Evolutionary conservation across 495 filamentous ascomycete species (phyloP).

Genomic region (Xylaria castorea): DNA sequence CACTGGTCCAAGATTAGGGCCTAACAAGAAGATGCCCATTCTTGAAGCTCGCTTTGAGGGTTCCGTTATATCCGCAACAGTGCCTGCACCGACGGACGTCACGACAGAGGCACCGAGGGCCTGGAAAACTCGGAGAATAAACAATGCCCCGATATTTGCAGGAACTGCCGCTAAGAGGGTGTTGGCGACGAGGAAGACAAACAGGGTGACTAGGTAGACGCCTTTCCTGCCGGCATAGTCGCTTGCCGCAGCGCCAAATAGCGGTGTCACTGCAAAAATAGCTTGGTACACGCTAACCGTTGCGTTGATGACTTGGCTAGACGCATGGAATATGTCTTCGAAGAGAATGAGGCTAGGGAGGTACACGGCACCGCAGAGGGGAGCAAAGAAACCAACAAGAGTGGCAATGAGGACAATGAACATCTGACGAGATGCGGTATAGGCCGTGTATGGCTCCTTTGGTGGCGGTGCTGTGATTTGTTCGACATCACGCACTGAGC

Average conservation of each 20-base stretch:
- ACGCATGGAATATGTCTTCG: slow-evolving; percentile 32
- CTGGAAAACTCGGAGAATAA: slow-evolving; percentile 40
- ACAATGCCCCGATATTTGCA: slow-evolving; percentile 35
- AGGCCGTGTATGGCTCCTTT: slow-evolving; percentile 36
- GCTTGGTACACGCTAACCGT: slow-evolving; percentile 43
- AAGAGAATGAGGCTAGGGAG: slow-evolving; percentile 39
- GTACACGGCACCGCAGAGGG: slow-evolving; percentile 42
- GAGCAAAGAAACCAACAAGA: slow-evolving; percentile 41
- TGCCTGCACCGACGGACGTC: slow-evolving; percentile 41
- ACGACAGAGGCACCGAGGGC: slow-evolving; percentile 41
- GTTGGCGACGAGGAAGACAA: slow-evolving; percentile 40
- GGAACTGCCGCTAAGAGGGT: slow-evolving; percentile 40
- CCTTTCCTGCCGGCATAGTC: slow-evolving; percentile 20
- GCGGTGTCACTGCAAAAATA: slow-evolving; percentile 37
- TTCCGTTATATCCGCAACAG: slow-evolving; percentile 41
- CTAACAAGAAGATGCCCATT: slow-evolving; percentile 40
- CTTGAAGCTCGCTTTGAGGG: slow-evolving; percentile 36
- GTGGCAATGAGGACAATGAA: slow-evolving; percentile 40
- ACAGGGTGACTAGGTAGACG: slow-evolving; percentile 38
- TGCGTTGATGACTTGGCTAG: slow-evolving; percentile 39
- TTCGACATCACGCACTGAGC: slow-evolving; percentile 10
- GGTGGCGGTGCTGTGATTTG: not conserved
- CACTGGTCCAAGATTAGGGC: slow-evolving; percentile 45
- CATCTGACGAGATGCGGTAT: slow-evolving; percentile 27
- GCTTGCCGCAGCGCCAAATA: slow-evolving; percentile 27